These are phyloP conservation scores for Zanthoxylum bungeanum DNA, from an alignment of 345 rosid species.

Conservation along the genomic window DNA sequence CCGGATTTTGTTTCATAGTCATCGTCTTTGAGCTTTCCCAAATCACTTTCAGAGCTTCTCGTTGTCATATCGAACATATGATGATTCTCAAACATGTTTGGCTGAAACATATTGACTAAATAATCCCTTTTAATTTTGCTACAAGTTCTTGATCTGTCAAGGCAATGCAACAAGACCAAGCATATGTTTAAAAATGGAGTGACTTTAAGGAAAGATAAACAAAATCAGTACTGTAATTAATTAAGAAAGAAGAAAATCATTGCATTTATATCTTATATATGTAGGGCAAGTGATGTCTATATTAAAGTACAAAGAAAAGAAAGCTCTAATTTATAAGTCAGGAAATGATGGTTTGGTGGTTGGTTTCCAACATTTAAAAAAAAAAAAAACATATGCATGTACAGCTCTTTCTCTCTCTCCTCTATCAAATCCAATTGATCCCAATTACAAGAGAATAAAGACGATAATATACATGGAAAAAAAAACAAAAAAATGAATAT, in stretches of 20 bases:
- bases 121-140: conserved; percentile 7
- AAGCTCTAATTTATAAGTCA: no score
- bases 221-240: neutral
- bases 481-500: neutral
- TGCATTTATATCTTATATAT: neutral
- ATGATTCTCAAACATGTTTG: conserved; percentile 69
- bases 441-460: neutral
- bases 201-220: neutral
- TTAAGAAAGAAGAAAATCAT: neutral
- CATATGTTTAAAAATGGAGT: neutral
- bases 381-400: neutral
- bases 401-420: neutral
- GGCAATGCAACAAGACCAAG: neutral
- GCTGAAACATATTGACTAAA: conserved; percentile 58
- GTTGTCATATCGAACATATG: conserved; percentile 66
- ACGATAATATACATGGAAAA: neutral
- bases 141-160: conserved; percentile 10
- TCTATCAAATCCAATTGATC: neutral
- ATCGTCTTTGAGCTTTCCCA: conserved; percentile 59
- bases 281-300: neutral
- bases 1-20: conserved; percentile 80
- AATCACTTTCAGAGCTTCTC: conserved; percentile 53
- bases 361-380: no score
- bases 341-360: no score
- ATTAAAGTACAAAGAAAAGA: neutral